These are phyloP conservation scores for Ajuga chamaepitys DNA, from an alignment of 257 asterid species.

Conservation along the genomic window DNA sequence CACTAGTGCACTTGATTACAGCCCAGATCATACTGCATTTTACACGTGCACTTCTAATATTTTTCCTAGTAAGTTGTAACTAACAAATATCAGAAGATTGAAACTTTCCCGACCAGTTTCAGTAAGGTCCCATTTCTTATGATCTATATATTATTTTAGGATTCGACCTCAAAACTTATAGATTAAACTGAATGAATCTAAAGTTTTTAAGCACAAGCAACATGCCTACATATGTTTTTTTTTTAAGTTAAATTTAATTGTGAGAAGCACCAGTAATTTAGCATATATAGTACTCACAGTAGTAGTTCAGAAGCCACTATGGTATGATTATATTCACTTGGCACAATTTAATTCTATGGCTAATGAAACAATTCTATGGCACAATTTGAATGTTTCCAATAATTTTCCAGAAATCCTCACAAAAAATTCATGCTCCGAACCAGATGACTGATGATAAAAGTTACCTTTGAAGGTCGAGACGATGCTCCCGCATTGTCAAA, in stretches of 20 bases:
- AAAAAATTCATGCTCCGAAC: neutral
- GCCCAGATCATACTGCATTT: too few relatives aligned
- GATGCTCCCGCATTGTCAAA: constrained; percentile 25
- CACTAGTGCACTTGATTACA: neutral
- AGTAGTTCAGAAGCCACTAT: neutral
- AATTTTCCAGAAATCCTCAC: neutral
- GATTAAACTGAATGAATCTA: too few relatives aligned
- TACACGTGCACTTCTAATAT: too few relatives aligned
- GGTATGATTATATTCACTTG: neutral
- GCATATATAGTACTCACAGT: neutral
- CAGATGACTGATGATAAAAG: neutral
- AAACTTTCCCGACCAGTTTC: too few relatives aligned
- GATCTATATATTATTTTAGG: too few relatives aligned
- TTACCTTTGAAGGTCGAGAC: constrained; percentile 40
- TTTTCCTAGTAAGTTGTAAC: too few relatives aligned
- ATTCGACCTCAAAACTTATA: too few relatives aligned
- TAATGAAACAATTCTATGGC: neutral
- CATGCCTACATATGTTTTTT: neutral
- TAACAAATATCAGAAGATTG: too few relatives aligned
- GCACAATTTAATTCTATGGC: neutral
- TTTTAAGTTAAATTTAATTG: too few relatives aligned
- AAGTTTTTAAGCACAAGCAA: neutral
- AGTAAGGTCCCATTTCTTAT: too few relatives aligned
- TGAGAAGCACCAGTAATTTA: neutral
- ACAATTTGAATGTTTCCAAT: neutral